phyloP scores from a whole-genome alignment of 441 rosid species.

The Manihot esculenta region DNA sequence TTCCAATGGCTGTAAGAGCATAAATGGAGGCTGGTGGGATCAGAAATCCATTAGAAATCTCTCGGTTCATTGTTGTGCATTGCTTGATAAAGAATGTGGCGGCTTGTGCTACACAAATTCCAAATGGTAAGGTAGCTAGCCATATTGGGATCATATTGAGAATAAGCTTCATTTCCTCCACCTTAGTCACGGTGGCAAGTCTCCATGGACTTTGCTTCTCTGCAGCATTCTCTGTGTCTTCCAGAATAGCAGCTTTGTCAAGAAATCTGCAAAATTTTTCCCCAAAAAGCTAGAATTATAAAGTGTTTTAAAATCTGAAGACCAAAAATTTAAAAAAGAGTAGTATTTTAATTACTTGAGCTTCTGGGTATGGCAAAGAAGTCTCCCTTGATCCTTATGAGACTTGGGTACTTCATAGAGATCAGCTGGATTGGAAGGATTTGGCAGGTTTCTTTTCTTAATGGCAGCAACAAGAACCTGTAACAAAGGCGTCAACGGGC shows the following conservation, averaged over 20 bases:
- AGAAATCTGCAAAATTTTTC: constrained; percentile 54
- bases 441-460: constrained; percentile 59
- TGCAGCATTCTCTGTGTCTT: constrained; percentile 29
- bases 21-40: constrained; percentile 76
- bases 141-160: constrained; percentile 85
- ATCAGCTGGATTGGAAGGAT: constrained; percentile 49
- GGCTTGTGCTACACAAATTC: constrained; percentile 64
- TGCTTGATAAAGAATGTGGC: constrained; percentile 92
- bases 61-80: constrained; percentile 52
- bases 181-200: constrained; percentile 71
- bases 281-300: not conserved
- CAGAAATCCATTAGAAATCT: constrained; percentile 40
- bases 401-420: constrained; percentile 52
- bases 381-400: constrained; percentile 42
- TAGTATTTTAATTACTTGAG: constrained; percentile 51
- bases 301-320: no score
- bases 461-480: constrained; percentile 79
- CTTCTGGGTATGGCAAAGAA: constrained; percentile 55
- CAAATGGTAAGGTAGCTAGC: constrained; percentile 70
- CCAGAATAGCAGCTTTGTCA: constrained; percentile 77
- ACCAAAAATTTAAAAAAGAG: no score
- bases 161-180: constrained; percentile 85
- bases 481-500: constrained; percentile 75
- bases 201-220: constrained; percentile 63
- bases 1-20: constrained; percentile 58